Percentiles rank a stretch among this genome's conserved stretches.
These are phyloP conservation scores for Fusarium begoniae DNA, from an alignment of 2,329 filamentous ascomycete species.

Conservation along the genomic window DNA sequence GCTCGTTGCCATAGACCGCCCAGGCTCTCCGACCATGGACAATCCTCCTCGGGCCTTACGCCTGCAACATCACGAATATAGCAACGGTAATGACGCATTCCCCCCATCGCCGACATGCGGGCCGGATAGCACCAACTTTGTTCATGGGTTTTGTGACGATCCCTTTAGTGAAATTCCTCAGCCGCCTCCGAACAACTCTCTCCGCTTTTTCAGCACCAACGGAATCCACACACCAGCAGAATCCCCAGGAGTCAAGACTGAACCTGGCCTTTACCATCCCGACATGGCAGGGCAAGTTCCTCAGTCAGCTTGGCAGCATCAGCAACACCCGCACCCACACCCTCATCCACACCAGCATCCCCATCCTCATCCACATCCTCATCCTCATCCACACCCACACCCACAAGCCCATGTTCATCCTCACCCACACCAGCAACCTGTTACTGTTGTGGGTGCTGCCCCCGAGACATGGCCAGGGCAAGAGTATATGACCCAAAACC, in stretches of 20 bases:
- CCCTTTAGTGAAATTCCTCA: slow-evolving; percentile 49
- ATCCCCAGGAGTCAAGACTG: slow-evolving; percentile 50
- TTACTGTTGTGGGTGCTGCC: slow-evolving; percentile 21
- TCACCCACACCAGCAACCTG: slow-evolving; percentile 30
- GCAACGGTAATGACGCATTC: slow-evolving; percentile 36
- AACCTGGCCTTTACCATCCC: slow-evolving; percentile 42
- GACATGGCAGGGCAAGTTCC: slow-evolving; percentile 33
- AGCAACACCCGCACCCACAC: slow-evolving; percentile 31
- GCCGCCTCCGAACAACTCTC: slow-evolving; percentile 34
- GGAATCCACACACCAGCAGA: slow-evolving; percentile 51
- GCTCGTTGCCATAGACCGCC: slow-evolving; percentile 33
- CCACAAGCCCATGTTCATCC: neutral
- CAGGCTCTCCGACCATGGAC: slow-evolving; percentile 47
- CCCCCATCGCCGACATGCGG: slow-evolving; percentile 43
- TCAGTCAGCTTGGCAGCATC: slow-evolving; percentile 34
- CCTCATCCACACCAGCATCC: neutral
- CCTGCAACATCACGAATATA: slow-evolving; percentile 41
- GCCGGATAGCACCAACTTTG: slow-evolving; percentile 43
- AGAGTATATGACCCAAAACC: slow-evolving; percentile 41
- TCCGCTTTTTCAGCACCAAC: slow-evolving; percentile 46
- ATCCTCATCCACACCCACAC: neutral
- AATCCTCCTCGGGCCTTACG: slow-evolving; percentile 48
- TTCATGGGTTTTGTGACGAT: slow-evolving; percentile 51
- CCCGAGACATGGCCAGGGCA: slow-evolving; percentile 40
- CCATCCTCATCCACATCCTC: neutral